These are phyloP conservation scores for Wallacemonas collosoma DNA, from an alignment of 208 protist genomes.

Conservation along the genomic window DNA sequence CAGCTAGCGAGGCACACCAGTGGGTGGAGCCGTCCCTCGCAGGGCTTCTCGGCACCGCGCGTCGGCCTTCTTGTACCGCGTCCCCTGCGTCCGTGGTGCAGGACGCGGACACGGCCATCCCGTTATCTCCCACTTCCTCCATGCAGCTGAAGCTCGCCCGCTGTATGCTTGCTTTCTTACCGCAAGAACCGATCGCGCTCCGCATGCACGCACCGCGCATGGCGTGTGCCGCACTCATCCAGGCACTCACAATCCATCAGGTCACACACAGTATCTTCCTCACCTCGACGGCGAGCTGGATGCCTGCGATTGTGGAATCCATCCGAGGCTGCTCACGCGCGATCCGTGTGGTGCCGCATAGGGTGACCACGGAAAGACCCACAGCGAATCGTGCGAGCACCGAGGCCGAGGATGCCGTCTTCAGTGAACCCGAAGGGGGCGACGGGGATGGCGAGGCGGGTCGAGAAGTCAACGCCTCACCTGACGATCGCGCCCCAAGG, in stretches of 20 bases:
- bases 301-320: constrained; percentile 34
- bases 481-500: background rate
- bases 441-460: background rate
- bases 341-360: constrained; percentile 21
- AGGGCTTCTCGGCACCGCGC: no score
- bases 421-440: background rate
- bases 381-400: no score
- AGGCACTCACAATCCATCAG: constrained; percentile 86
- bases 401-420: background rate
- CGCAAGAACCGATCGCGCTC: constrained; percentile 12
- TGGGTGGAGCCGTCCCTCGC: no score
- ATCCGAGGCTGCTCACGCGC: constrained; percentile 37
- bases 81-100: no score
- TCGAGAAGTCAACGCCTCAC: background rate
- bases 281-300: constrained; percentile 30
- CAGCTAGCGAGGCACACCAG: background rate
- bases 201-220: constrained; percentile 4
- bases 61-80: no score
- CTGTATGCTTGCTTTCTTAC: background rate
- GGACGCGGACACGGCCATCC: no score
- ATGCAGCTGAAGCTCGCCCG: background rate
- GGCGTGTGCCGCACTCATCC: constrained; percentile 49
- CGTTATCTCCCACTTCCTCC: no score
- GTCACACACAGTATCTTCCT: constrained; percentile 52
- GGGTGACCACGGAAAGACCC: constrained; percentile 5